phyloP scores from a whole-genome alignment of 306 rosid genomes.

The Prunus fruticosa region DNA sequence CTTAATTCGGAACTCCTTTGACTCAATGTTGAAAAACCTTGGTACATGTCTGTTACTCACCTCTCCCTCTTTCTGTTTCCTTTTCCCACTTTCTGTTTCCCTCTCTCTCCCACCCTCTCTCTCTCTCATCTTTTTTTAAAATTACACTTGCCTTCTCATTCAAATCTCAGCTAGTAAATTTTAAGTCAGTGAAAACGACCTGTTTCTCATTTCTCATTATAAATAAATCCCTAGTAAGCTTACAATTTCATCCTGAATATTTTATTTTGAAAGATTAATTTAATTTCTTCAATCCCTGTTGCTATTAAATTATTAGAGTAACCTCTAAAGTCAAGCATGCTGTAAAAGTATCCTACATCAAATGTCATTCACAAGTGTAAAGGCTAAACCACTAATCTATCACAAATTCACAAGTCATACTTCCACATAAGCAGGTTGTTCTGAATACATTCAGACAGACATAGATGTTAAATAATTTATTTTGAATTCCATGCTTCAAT shows the following conservation, averaged over 20 bases:
- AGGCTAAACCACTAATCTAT: too few relatives aligned
- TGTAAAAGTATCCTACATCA: not conserved
- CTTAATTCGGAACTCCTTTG: too few relatives aligned
- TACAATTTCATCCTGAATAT: not conserved
- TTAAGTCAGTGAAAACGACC: not conserved
- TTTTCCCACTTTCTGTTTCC: too few relatives aligned
- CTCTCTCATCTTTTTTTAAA: too few relatives aligned
- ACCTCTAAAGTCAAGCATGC: not conserved
- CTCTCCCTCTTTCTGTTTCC: too few relatives aligned
- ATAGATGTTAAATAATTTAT: too few relatives aligned
- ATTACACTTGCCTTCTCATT: too few relatives aligned
- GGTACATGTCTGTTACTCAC: too few relatives aligned
- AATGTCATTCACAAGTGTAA: not conserved
- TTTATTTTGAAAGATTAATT: not conserved
- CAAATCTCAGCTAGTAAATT: too few relatives aligned
- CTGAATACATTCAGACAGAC: too few relatives aligned
- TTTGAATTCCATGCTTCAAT: not conserved
- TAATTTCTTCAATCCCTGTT: not conserved
- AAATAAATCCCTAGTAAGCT: not conserved
- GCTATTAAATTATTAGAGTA: not conserved
- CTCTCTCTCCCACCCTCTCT: too few relatives aligned
- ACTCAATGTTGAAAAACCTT: too few relatives aligned
- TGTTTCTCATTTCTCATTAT: not conserved
- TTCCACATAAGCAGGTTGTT: not conserved
- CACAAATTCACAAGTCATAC: not conserved